Evolutionary conservation across 2,329 filamentous ascomycete species (phyloP), one percentile per base, ranked within the genome.

Genomic region (Hymenoscyphus fraxineus): DNA sequence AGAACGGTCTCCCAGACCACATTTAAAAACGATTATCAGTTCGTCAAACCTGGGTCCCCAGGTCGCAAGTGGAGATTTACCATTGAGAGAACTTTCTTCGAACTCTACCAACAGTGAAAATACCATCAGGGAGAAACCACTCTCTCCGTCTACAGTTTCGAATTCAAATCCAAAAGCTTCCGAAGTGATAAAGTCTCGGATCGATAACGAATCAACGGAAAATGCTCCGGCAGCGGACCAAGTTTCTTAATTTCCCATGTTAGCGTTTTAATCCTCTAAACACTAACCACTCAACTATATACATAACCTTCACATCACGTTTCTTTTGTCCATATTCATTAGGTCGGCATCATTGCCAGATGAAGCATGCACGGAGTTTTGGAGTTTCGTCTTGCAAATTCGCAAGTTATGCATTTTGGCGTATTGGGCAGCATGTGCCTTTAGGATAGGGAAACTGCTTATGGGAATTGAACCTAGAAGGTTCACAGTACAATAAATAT

Each of bases 21-120:
- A 66, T 38, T 58, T 72, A 10, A 58, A 67, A 5, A 72, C 71
- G 5, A 71, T 71, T 31, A 12, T 70, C 10, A 73, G 70, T 58
- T 73, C 73, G 0, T 72, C 72, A 3, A 67, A 61, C 32, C 19
- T 59, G 9, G 58, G 69, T 44, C 59, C 66, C 16, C 66, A 67
- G 19, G n/a, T 64, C 32, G 35, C 59, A 12, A 66, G 59, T 16
- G 38, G 35, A 7, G 58, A 61, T 41, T 58, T 59, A 16, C 60
- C 68, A 6, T 56, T 71, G 44, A 62, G 62, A 22, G 69, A 71
- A 51, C 55, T 69, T 19, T 64, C 67, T 1, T 51, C 58, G 4
- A 65, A 64, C 12, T 66, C 64, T 13, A 59, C 66, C 64, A 66
- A 71, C 44, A 70, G 51, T 40, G 60, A 65, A 9, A 16, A 67